These are phyloP conservation scores for Boletus insuetus DNA, from an alignment of 768 basidiomycete species.

Conservation along the genomic window DNA sequence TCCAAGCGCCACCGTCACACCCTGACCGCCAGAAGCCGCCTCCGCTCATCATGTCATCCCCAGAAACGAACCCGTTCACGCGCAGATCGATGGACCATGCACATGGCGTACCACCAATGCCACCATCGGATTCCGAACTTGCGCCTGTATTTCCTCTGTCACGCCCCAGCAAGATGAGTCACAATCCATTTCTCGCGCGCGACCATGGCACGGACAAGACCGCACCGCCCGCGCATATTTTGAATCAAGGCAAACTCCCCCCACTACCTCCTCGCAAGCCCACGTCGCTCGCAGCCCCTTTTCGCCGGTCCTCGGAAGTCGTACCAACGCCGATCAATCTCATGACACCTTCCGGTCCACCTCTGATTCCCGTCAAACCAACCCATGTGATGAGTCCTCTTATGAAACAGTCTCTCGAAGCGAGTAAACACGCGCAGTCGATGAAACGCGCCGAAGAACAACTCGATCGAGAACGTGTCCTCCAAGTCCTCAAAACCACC, in stretches of 20 bases:
- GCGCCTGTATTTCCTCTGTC: conserved; percentile 4
- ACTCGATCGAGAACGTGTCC: conserved; percentile 65
- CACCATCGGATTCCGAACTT: conserved; percentile 6
- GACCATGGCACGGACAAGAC: conserved; percentile 19
- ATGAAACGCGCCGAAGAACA: conserved; percentile 68
- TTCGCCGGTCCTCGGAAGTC: conserved; percentile 23
- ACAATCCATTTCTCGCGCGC: conserved; percentile 31
- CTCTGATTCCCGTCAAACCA: conserved; percentile 25
- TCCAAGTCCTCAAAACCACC: conserved; percentile 70
- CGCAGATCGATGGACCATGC: conserved; percentile 20
- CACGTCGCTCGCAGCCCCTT: conserved; percentile 9
- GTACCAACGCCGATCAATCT: neutral
- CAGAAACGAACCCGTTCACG: conserved; percentile 31
- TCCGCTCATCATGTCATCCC: conserved; percentile 18
- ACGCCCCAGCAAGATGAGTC: conserved; percentile 23
- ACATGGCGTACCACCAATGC: neutral
- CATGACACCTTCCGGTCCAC: conserved; percentile 7
- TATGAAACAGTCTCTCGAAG: conserved; percentile 74
- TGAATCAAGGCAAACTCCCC: conserved; percentile 23
- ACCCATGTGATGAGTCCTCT: conserved; percentile 57
- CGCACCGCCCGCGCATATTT: neutral
- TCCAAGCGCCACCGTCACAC: conserved; percentile 26
- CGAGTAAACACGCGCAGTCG: conserved; percentile 66
- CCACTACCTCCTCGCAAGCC: conserved; percentile 39
- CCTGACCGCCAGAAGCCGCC: conserved; percentile 26